These are phyloP conservation scores for Pisolithus microcarpus DNA, from an alignment of 768 basidiomycete genomes.

Conservation along the genomic window DNA sequence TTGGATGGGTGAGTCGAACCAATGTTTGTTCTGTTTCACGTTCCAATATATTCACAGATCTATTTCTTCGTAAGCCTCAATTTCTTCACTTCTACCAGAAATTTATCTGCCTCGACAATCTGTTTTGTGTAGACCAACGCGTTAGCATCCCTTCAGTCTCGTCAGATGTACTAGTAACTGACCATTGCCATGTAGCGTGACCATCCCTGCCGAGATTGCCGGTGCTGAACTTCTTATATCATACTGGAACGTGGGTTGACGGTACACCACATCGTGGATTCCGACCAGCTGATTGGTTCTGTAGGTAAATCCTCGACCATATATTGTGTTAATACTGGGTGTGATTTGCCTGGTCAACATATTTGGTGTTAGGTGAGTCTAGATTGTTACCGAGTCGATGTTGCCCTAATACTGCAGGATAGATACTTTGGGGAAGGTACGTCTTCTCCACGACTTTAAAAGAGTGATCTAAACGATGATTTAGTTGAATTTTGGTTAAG, in stretches of 20 bases:
- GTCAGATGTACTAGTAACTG: neutral
- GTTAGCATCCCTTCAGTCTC: neutral
- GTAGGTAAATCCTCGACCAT: slow-evolving; percentile 36
- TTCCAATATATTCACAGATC: slow-evolving; percentile 27
- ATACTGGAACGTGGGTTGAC: slow-evolving; percentile 55
- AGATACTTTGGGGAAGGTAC: slow-evolving; percentile 62
- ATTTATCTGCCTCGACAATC: slow-evolving; percentile 19
- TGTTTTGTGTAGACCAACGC: slow-evolving; percentile 4
- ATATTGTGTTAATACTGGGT: slow-evolving; percentile 51
- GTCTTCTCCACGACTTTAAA: slow-evolving; percentile 4
- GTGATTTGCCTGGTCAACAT: slow-evolving; percentile 56
- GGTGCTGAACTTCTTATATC: slow-evolving; percentile 65
- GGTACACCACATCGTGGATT: too few species aligned
- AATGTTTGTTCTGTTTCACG: too few species aligned
- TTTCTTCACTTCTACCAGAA: slow-evolving; percentile 8
- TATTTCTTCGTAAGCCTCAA: slow-evolving; percentile 43
- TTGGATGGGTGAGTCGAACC: slow-evolving; percentile 27
- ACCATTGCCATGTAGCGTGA: slow-evolving; percentile 32
- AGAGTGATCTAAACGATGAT: neutral
- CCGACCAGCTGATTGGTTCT: neutral
- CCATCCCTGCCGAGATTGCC: slow-evolving; percentile 64
- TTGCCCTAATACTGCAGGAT: neutral
- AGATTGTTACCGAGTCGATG: neutral
- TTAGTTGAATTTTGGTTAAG: slow-evolving; percentile 62
- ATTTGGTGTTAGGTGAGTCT: slow-evolving; percentile 52